These are phyloP conservation scores for Craterostigma plantagineum DNA, from an alignment of 257 asterid genomes.

Conservation along the genomic window DNA sequence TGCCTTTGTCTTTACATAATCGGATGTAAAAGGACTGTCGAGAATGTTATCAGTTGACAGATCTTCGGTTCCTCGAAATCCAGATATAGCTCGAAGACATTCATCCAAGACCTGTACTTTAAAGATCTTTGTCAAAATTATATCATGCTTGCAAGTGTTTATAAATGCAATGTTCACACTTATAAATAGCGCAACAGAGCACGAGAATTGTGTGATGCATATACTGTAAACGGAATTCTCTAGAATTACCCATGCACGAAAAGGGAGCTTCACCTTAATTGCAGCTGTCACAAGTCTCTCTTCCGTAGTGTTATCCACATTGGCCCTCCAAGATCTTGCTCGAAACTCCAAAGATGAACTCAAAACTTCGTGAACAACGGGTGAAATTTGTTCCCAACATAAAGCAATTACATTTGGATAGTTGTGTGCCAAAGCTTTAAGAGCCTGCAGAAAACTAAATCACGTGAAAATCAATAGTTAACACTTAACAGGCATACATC, in stretches of 20 bases:
- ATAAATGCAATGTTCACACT: too few relatives aligned
- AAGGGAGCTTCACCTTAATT: conserved; percentile 38
- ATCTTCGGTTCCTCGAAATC: conserved; percentile 93
- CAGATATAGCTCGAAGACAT: conserved; percentile 88
- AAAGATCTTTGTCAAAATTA: too few relatives aligned
- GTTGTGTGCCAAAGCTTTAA: conserved; percentile 81
- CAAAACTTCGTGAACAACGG: conserved; percentile 27
- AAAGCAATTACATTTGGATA: conserved; percentile 52
- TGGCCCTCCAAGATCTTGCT: conserved; percentile 42
- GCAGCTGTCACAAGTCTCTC: conserved; percentile 74
- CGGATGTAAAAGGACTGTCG: conserved; percentile 78
- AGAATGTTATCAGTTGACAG: conserved; percentile 55
- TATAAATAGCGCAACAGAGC: too few relatives aligned
- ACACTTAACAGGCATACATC: too few relatives aligned
- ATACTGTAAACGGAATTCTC: too few relatives aligned
- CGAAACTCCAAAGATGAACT: conserved; percentile 26
- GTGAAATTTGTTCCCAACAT: conserved; percentile 65
- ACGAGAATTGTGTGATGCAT: too few relatives aligned
- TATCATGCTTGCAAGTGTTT: too few relatives aligned
- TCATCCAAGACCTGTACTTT: conserved; percentile 84
- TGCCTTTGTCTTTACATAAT: conserved; percentile 53
- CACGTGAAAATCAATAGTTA: too few relatives aligned
- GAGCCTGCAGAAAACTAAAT: conserved; percentile 46
- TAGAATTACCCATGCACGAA: conserved; percentile 5
- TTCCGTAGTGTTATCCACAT: conserved; percentile 28